These are phyloP conservation scores for Microthyrium microscopicum DNA, from an alignment of 2,329 filamentous ascomycete genomes.

Conservation along the genomic window DNA sequence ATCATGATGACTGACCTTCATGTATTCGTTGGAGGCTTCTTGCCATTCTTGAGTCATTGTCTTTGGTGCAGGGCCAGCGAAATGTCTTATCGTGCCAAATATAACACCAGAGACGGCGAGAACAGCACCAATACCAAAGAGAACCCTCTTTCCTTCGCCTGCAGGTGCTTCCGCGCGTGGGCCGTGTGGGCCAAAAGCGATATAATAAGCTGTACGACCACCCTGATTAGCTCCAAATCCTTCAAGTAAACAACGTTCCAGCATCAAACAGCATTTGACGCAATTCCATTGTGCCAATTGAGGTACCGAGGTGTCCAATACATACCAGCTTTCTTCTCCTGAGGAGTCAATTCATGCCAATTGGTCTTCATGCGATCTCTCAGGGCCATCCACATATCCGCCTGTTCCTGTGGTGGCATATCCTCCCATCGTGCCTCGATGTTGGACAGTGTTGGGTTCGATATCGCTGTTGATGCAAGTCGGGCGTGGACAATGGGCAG, in stretches of 20 bases:
- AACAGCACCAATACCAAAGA: slow-evolving; percentile 54
- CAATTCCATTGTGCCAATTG: too few species aligned
- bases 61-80: slow-evolving; percentile 55
- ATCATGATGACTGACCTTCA: slow-evolving; percentile 62
- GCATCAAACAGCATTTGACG: too few species aligned
- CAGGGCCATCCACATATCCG: slow-evolving; percentile 95
- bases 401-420: slow-evolving; percentile 97
- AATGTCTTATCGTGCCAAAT: slow-evolving; percentile 55
- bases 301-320: slow-evolving; percentile 18
- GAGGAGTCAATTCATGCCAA: slow-evolving; percentile 86
- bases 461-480: slow-evolving; percentile 59
- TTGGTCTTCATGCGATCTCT: slow-evolving; percentile 97
- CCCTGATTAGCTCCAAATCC: not conserved
- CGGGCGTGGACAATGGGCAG: slow-evolving; percentile 2
- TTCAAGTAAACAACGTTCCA: too few species aligned
- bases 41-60: slow-evolving; percentile 98
- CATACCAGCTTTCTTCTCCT: slow-evolving; percentile 99
- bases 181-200: slow-evolving; percentile 92
- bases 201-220: slow-evolving; percentile 95
- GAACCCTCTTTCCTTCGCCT: slow-evolving; percentile 67
- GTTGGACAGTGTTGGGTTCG: slow-evolving; percentile 90
- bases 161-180: slow-evolving; percentile 71
- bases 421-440: slow-evolving; percentile 99
- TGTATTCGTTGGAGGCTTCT: slow-evolving; percentile 84
- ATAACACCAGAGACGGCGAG: slow-evolving; percentile 41